These are phyloP conservation scores for Gynostemma pentaphyllum DNA, from an alignment of 306 rosid genomes.

Conservation along the genomic window DNA sequence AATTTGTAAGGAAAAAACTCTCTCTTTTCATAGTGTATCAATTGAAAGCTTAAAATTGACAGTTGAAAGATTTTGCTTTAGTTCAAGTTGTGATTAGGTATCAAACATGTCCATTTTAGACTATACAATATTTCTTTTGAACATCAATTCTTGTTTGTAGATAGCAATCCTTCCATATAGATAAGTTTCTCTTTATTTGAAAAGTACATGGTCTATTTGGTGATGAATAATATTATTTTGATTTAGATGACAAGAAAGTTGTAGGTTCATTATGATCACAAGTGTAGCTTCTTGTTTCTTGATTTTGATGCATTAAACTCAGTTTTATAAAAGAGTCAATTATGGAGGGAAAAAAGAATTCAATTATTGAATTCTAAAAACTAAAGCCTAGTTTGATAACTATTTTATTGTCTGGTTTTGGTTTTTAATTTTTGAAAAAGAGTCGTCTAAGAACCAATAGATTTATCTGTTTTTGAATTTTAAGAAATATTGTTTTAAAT, in stretches of 20 bases:
- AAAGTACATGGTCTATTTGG: background rate
- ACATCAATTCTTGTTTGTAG: background rate
- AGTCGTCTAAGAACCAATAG: no score
- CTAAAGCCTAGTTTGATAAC: no score
- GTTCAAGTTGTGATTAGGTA: background rate
- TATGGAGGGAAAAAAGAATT: no score
- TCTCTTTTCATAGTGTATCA: background rate
- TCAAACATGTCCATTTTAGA: background rate
- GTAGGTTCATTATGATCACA: background rate
- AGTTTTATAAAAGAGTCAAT: no score
- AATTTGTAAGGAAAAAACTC: background rate
- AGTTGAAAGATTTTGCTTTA: background rate
- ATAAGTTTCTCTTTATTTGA: slow-evolving; percentile 2
- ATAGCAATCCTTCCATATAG: background rate
- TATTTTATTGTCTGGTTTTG: no score
- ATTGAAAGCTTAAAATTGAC: background rate
- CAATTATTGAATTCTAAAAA: no score
- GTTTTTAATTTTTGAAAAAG: no score
- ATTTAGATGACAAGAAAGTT: background rate
- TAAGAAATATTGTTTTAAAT: no score
- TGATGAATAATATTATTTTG: background rate
- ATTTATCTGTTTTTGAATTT: no score
- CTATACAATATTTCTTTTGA: background rate
- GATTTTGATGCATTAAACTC: background rate
- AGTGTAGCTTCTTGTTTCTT: background rate